Percentiles rank a stretch among this genome's conserved stretches.
These are phyloP conservation scores for Arthrobotrys sinensis DNA, from an alignment of 2,329 filamentous ascomycete species.

Conservation along the genomic window DNA sequence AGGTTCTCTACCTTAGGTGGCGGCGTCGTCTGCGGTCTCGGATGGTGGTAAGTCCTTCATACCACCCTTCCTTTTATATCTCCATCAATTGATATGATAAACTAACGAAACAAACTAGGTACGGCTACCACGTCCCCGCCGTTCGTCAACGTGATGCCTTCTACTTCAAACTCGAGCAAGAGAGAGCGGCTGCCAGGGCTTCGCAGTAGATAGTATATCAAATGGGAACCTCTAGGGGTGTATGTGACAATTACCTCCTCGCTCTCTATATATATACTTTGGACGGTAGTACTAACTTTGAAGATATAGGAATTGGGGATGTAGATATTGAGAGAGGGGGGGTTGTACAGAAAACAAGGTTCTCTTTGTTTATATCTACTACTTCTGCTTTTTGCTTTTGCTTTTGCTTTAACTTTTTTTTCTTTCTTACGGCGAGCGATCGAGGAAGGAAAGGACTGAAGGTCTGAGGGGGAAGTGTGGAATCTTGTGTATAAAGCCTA, in stretches of 20 bases:
- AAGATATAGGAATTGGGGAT: neutral
- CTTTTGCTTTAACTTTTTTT: no score
- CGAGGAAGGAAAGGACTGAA: neutral
- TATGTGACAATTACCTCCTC: no score
- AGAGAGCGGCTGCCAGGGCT: slow-evolving; percentile 65
- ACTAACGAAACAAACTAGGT: neutral
- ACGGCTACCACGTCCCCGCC: slow-evolving; percentile 69
- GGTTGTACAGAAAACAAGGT: neutral
- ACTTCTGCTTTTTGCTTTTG: neutral
- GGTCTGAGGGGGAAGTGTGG: neutral
- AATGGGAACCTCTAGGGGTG: neutral
- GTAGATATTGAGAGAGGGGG: neutral
- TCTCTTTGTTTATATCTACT: neutral
- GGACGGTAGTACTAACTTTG: neutral
- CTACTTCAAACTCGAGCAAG: slow-evolving; percentile 68
- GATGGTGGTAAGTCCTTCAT: slow-evolving; percentile 2
- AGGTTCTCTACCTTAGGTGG: slow-evolving; percentile 14
- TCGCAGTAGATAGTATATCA: slow-evolving; percentile 18
- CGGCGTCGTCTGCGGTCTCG: slow-evolving; percentile 23
- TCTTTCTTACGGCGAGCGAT: neutral
- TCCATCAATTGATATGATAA: neutral
- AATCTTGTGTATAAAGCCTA: slow-evolving; percentile 13
- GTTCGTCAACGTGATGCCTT: slow-evolving; percentile 68
- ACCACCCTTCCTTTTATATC: neutral
- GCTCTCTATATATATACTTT: no score